Evolutionary conservation across 2,329 filamentous ascomycete genomes (phyloP).

Genomic region (Hypoxylon sp.): DNA sequence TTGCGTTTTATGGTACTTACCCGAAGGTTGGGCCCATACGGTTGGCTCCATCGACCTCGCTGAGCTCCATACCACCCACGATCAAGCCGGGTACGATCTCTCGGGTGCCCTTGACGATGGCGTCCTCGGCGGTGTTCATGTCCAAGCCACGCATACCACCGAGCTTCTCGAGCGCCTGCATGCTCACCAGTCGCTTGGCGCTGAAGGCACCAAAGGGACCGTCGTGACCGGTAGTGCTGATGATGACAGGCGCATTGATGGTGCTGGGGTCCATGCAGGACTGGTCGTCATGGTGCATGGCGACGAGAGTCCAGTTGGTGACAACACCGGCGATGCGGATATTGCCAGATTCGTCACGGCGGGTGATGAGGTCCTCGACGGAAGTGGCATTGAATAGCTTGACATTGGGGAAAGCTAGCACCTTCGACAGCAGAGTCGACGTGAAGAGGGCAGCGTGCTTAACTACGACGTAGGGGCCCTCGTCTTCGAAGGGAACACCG

Average conservation of each 20-base stretch:
- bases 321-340: slow-evolving; percentile 89
- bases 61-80: slow-evolving; percentile 95
- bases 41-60: slow-evolving; percentile 91
- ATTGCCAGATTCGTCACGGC: slow-evolving; percentile 66
- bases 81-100: slow-evolving; percentile 91
- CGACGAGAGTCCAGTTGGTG: slow-evolving; percentile 95
- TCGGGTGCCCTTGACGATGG: slow-evolving; percentile 91
- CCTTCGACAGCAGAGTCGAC: slow-evolving; percentile 85
- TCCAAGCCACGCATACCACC: slow-evolving; percentile 94
- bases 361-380: slow-evolving; percentile 93
- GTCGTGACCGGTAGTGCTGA: slow-evolving; percentile 93
- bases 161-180: slow-evolving; percentile 85
- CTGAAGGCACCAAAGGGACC: slow-evolving; percentile 92
- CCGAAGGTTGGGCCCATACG: slow-evolving; percentile 77
- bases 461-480: slow-evolving; percentile 90
- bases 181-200: slow-evolving; percentile 91
- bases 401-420: slow-evolving; percentile 87
- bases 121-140: slow-evolving; percentile 92
- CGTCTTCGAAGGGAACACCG: slow-evolving; percentile 88
- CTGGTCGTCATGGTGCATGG: slow-evolving; percentile 89
- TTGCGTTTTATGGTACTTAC: slow-evolving; percentile 33
- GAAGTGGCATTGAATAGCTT: slow-evolving; percentile 97
- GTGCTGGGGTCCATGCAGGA: slow-evolving; percentile 98
- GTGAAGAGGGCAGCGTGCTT: slow-evolving; percentile 96
- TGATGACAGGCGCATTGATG: slow-evolving; percentile 90